Evolutionary conservation across 148 eudicot species (phyloP), one percentile per base, ranked within the genome.

Genomic region (Vaccinium darrowii): DNA sequence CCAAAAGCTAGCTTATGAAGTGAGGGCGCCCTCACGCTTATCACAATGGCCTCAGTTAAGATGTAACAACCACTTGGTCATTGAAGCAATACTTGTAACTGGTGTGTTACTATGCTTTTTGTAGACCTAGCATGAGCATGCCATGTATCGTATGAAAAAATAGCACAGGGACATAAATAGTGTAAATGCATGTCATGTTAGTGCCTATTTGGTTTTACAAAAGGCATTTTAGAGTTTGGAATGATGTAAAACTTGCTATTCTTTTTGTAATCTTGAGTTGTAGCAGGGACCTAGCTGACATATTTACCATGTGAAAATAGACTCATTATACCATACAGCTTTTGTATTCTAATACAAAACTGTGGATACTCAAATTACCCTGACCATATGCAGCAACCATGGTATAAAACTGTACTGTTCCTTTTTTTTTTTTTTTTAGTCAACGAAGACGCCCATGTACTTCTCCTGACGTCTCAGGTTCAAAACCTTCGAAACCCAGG

Each of bases 71-170:
- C 60, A 72, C 58, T 79, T 52, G 53, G 11, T 82, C 50, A 27
- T 82, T 82, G 62, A 67, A 83, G 51, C 21, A 36, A 71, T 83
- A 19, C 65, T 49, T 83, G 19, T 39, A 18, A 53, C 36, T 33
- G 43, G 50, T 79, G 52, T 62, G 19, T 43, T 60, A 4, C 5
- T 80, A 43, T 67, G 7, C 30, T 18, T 74, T 74, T 8, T 14
- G 71, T 51, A 54, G 79, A 51, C 62, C 33, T 73, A 49, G n/a
- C 25, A 82, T 36, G 12, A 36, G 47, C 52, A 53, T 62, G 56
- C 10, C 69, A 36, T 67, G 57, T 2, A 30, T 67, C 1, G 11
- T 51, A 30, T 27, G 33, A 19, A 7, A 51, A 23, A 18, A 33
- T 53, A 13, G 25, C 16, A 57, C 39, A 30, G 7, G 33, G n/a